A percentile compares a stretch with the other conserved stretches of the same genome.
Evolutionary conservation across 176 grass and related monocot genomes (phyloP).

Genomic region (Eragrostis curvula): DNA sequence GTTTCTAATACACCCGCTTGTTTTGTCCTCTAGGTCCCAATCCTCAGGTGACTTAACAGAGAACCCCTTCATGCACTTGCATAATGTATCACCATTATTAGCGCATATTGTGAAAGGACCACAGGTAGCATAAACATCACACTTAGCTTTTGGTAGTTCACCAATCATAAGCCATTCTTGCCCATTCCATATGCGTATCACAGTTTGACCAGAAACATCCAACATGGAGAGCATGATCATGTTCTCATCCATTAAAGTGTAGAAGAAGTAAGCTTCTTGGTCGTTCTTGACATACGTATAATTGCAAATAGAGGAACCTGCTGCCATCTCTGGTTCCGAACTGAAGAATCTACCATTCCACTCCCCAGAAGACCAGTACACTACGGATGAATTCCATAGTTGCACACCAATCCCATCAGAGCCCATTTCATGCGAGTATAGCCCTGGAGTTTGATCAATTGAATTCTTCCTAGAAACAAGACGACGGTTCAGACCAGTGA

Average conservation of each 20-base stretch:
- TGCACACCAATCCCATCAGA: too few relatives aligned
- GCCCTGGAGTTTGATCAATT: too few relatives aligned
- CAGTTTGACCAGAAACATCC: constrained; percentile 27
- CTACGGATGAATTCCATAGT: too few relatives aligned
- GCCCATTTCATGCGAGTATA: too few relatives aligned
- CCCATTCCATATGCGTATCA: not conserved
- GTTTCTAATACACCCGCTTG: constrained; percentile 45
- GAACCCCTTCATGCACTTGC: too few relatives aligned
- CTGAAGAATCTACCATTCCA: too few relatives aligned
- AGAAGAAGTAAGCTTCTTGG: constrained; percentile 27
- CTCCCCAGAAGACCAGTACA: too few relatives aligned
- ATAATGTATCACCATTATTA: not conserved
- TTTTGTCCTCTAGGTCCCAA: constrained; percentile 46
- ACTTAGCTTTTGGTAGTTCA: constrained; percentile 16
- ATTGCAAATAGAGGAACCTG: not conserved
- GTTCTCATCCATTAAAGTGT: not conserved
- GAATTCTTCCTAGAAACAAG: too few relatives aligned
- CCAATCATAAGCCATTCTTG: constrained; percentile 24
- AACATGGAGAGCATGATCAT: not conserved
- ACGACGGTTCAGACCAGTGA: too few relatives aligned
- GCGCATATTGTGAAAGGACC: constrained; percentile 59
- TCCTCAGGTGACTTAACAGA: constrained; percentile 21
- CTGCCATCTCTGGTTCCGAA: too few relatives aligned
- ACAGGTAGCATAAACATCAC: constrained; percentile 50
- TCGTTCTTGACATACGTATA: constrained; percentile 19